Evolutionary conservation across 1,139 yeast species (phyloP), one percentile per base, ranked within the genome.

Genomic region (Sugiyamaella novakii): DNA sequence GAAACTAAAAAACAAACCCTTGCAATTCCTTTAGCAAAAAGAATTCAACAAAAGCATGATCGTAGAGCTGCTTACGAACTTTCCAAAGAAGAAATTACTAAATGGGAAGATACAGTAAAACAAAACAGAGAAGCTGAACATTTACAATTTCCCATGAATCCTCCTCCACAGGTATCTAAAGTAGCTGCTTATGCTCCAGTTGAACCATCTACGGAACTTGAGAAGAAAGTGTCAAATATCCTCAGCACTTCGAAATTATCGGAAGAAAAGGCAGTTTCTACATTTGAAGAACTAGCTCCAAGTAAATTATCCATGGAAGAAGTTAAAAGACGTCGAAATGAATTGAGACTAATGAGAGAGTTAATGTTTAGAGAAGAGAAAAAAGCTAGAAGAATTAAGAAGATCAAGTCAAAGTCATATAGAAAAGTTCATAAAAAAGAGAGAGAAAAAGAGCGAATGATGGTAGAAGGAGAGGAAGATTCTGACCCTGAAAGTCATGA

Each of bases 321-420:
- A 47, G 71, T 91, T 71, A 73, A 75, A 53, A 80, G 83, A 63
- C 79, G 95, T 57, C 84, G 95, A 11, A 79, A 81, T 51, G 96
- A 92, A 67, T 77, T 92, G 58, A 78, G 98, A 59, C 70, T 85
- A 62, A 89, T 89, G 97, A 79, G 98, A 56, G 98, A 92, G 63
- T 77, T 92, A 55, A 87, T 92, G 95, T 92, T 89, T 70, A 79
- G 98, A 63, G 97, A 92, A 62, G 97, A 92, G 71, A 80, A 83
- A 62, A 84, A 87, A 64, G 89, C 98, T 17, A 88, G 80, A 67
- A 79, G 99, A 60, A 78, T 92, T 61, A 91, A 91, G 73, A 92
- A 91, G 71, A 92, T 92, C 69, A 92, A 92, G 69, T 88, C 97
- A 39, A 94, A 91, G 68, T 79, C 88, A 5, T 92, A 83, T 70